These are phyloP conservation scores for Dactylellina parvicollis DNA, from an alignment of 2,329 filamentous ascomycete genomes.

Conservation along the genomic window DNA sequence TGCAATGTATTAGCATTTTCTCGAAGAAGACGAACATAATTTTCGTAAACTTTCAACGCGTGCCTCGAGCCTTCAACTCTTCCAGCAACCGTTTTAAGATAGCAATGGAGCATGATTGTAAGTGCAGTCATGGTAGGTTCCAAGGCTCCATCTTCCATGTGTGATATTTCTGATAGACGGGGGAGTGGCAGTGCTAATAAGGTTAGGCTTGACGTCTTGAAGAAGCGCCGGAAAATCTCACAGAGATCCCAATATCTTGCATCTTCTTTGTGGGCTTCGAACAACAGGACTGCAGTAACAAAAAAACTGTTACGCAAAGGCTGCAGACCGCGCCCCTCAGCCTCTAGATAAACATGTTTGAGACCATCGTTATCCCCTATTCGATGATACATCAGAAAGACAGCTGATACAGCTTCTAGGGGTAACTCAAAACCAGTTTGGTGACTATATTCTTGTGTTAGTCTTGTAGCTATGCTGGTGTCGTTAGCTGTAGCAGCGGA, in stretches of 20 bases:
- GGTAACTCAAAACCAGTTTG: constrained; percentile 22
- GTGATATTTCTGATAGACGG: neutral
- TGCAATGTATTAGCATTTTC: neutral
- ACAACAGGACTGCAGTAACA: constrained; percentile 38
- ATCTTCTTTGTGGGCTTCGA: constrained; percentile 21
- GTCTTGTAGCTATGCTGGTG: neutral
- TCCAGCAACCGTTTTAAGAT: constrained; percentile 40
- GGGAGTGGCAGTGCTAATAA: constrained; percentile 22
- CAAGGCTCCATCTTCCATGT: neutral
- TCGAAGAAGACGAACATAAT: constrained; percentile 25
- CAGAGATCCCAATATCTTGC: constrained; percentile 38
- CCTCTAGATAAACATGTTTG: constrained; percentile 12
- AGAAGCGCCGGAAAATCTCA: constrained; percentile 32
- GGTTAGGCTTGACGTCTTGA: constrained; percentile 12
- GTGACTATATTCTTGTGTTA: constrained; percentile 19
- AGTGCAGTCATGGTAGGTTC: constrained; percentile 30
- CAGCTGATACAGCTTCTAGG: constrained; percentile 25
- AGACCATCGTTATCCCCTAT: constrained; percentile 19
- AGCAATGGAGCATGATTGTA: constrained; percentile 44
- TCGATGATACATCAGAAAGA: constrained; percentile 46
- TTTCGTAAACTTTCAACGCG: constrained; percentile 35
- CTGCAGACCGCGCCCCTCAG: constrained; percentile 10
- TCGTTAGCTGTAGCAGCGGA: constrained; percentile 29
- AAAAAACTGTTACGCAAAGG: constrained; percentile 40
- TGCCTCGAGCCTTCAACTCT: constrained; percentile 40